Conservation (phyloP, 2,329 filamentous ascomycete species). For the Arachnopeziza araneosa region DNA sequence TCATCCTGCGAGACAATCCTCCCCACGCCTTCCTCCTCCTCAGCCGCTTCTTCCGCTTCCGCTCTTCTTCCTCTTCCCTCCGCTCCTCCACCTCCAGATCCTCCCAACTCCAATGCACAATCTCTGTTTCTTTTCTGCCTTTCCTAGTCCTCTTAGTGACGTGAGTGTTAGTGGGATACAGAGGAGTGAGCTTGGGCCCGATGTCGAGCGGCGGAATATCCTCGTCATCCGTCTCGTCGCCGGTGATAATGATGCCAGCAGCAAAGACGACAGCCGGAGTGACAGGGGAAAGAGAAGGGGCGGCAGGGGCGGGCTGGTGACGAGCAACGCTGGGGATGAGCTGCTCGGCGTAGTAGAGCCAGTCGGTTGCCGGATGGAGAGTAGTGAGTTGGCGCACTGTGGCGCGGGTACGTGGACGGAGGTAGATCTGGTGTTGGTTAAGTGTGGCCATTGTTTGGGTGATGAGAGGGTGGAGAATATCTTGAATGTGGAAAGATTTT, state of each 20-base stretch:
- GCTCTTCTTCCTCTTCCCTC: background rate
- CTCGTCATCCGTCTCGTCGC: background rate
- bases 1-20: background rate
- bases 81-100: background rate
- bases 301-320: too few species aligned
- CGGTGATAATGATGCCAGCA: background rate
- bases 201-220: background rate
- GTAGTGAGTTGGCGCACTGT: background rate
- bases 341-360: background rate
- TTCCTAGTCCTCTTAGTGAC: background rate
- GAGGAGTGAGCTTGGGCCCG: background rate
- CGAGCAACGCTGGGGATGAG: background rate
- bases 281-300: background rate
- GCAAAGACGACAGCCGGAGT: background rate
- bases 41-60: background rate
- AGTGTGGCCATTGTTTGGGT: background rate
- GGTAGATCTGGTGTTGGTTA: background rate
- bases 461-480: background rate
- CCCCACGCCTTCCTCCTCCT: background rate
- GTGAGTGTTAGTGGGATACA: background rate
- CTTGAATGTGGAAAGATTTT: background rate
- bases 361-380: background rate
- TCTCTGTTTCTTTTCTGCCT: background rate
- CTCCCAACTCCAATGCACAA: background rate
- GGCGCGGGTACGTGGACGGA: background rate